A percentile compares a stretch with the other conserved stretches of the same genome.
These are phyloP conservation scores for Viola odorata DNA, from an alignment of 345 rosid species.

Conservation along the genomic window DNA sequence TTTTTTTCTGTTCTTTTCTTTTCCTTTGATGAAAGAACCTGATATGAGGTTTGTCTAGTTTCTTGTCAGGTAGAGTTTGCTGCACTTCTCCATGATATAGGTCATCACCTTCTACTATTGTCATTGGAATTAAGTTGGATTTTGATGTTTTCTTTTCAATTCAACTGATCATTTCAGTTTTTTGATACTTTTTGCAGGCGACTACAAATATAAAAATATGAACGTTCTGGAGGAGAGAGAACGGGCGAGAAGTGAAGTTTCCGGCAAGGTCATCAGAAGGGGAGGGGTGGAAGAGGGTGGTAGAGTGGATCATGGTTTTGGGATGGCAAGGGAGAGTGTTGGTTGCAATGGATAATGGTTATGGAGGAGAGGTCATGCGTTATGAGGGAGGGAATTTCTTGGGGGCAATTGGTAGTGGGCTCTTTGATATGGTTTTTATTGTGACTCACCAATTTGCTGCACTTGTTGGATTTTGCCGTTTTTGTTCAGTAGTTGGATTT, in stretches of 20 bases:
- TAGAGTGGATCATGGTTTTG: constrained; percentile 36
- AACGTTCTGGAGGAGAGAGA: constrained; percentile 39
- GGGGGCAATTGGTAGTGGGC: constrained; percentile 49
- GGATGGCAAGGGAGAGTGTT: constrained; percentile 27
- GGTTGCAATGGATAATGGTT: neutral
- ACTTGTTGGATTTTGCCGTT: too few species aligned
- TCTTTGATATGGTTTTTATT: neutral
- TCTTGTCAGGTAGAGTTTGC: constrained; percentile 67
- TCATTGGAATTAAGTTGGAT: too few species aligned
- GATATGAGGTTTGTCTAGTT: constrained; percentile 5
- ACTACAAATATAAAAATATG: constrained; percentile 68
- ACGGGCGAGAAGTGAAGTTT: constrained; percentile 13
- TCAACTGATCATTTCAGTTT: constrained; percentile 5
- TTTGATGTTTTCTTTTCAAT: neutral
- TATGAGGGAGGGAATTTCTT: constrained; percentile 32
- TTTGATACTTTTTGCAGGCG: constrained; percentile 44
- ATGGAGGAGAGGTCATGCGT: constrained; percentile 22
- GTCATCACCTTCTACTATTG: constrained; percentile 14
- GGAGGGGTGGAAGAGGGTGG: constrained; percentile 25
- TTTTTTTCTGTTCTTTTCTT: neutral
- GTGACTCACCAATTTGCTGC: constrained; percentile 12
- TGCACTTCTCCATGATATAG: constrained; percentile 87
- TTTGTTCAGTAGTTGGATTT: too few species aligned
- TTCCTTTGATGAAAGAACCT: neutral
- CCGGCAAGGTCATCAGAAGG: constrained; percentile 5